Evolutionary conservation across 345 rosid species (phyloP), one percentile per base, ranked within the genome.

Genomic region (Conringia planisiliqua): DNA sequence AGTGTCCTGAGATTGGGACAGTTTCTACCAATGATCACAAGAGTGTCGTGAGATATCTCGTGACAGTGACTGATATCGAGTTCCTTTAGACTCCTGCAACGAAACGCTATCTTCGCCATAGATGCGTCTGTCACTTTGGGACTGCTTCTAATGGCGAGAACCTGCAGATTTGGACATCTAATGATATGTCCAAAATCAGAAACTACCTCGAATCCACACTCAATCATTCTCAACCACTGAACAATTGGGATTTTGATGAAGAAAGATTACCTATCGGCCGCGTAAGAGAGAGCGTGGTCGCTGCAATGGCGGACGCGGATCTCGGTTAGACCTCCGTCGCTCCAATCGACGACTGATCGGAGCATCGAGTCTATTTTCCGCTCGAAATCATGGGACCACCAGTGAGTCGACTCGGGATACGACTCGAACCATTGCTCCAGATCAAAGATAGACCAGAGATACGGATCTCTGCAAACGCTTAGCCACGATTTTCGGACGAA

Each of bases 231-330:
- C n/a, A n/a, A n/a, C n/a, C n/a, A n/a, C n/a, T n/a, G n/a, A n/a
- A n/a, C n/a, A n/a, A n/a, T n/a, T n/a, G n/a, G n/a, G n/a, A n/a
- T n/a, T n/a, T 10, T 11, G 14, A 27, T 17, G 5, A 63, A 27
- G 18, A 51, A 32, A 54, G 0, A 52, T 66, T 30, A 76, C 97
- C 94, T 89, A 29, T 88, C 87, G 20, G 96, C 89, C 11, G 56
- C 87, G 71, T 82, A 78, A 72, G 72, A 71, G 72, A 94, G 77
- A 27, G 97, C 73, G 29, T 66, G 82, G 75, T 94, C 95, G 65
- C 95, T 89, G 87, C 98, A 89, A 87, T 91, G 95, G 24, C 91
- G 83, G 33, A 89, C 75, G 14, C 83, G 90, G 65, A 94, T 85
- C 69, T 79, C 78, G 3, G 87, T 74, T 39, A 94, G 87, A 18